Evolutionary conservation across 495 filamentous ascomycete genomes (phyloP), one percentile per base, ranked within the genome.

Genomic region (Neurospora intermedia): DNA sequence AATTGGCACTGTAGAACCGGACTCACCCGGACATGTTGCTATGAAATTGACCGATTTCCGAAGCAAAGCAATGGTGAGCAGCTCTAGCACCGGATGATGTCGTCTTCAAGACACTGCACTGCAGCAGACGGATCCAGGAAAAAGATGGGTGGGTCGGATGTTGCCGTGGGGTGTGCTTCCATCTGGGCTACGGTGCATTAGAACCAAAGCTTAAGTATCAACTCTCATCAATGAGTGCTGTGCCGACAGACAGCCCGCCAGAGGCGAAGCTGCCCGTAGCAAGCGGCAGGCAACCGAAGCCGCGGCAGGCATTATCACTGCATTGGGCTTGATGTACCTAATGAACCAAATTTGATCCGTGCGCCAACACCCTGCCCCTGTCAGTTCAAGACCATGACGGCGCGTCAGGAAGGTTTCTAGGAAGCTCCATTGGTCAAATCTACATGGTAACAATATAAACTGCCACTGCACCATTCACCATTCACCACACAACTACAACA

Each of bases 1-100:
- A 39, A 1, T 69, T 3, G 38, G 5, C 1, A n/a, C 0, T 16
- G 42, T 8, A 20, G 6, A 18, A 69, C 40, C 11, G 13, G 40
- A 42, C 76, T 43, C 73, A 78, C 77, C 74, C 75, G 42, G 77
- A 73, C 77, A 78, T 78, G 42, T 45, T 76, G 45, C 69, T 31
- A 10, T 45, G 18, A 16, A 45, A 69, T 27, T 38, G 43, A 48
- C 66, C 38, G 27, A 38, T 66, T 35, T 66, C 15, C 6, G 31
- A 66, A 31, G 23, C 23, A 27, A 62, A 62, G 15, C 48, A 31
- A 62, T 62, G 54, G 23, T 31, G 54, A 38, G 27, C 54, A 66
- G 54, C 54, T 66, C 54, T 66, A 8, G 7, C 27, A 66, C 54
- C 54, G 54, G 27, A 66, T 66, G 54, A 66, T 66, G 54, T 35